Evolutionary conservation across 2,329 filamentous ascomycete genomes (phyloP).

Genomic region (Alternaria sp.): DNA sequence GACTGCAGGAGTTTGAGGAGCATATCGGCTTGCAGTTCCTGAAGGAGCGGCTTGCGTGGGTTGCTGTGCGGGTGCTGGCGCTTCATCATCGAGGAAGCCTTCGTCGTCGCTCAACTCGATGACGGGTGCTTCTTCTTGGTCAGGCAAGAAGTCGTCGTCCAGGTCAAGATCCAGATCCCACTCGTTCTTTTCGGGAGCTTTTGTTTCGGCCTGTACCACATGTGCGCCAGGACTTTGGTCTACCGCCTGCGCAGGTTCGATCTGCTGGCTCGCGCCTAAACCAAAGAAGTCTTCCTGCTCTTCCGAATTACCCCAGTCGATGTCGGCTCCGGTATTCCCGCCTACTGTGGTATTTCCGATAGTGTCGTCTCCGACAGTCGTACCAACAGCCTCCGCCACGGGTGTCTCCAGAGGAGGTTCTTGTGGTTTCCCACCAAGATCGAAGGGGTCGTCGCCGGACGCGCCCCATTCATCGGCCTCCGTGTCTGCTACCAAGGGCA

Average conservation of each 20-base stretch:
- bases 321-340: conserved; percentile 36
- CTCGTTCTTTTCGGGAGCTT: conserved; percentile 66
- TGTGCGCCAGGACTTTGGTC: conserved; percentile 29
- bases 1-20: conserved; percentile 40
- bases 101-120: conserved; percentile 85
- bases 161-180: conserved; percentile 86
- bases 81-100: conserved; percentile 78
- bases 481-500: conserved; percentile 51
- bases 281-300: conserved; percentile 44
- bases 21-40: conserved; percentile 40
- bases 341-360: conserved; percentile 40
- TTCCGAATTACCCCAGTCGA: conserved; percentile 45
- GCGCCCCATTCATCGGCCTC: conserved; percentile 46
- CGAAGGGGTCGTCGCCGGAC: conserved; percentile 38
- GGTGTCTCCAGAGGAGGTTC: conserved; percentile 31
- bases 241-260: conserved; percentile 24
- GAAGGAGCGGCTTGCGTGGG: conserved; percentile 22
- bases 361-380: conserved; percentile 39
- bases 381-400: conserved; percentile 36
- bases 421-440: conserved; percentile 35
- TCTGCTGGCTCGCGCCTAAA: conserved; percentile 14
- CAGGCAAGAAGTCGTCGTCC: conserved; percentile 73
- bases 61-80: conserved; percentile 36
- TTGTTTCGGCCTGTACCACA: conserved; percentile 19
- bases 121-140: conserved; percentile 55